phyloP scores from a whole-genome alignment of 116 monocot genomes.

The Thalassia testudinum region DNA sequence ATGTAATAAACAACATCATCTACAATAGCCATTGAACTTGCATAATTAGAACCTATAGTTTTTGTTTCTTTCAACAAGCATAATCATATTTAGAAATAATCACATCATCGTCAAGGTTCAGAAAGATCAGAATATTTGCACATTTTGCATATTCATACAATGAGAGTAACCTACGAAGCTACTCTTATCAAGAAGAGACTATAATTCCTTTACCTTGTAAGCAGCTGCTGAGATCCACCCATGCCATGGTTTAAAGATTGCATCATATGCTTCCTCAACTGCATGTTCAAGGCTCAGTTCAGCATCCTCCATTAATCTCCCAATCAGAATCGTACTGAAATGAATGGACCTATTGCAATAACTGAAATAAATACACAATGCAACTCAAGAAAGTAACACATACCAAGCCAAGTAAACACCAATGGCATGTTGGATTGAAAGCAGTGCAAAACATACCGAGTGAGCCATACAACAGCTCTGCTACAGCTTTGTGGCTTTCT shows the following conservation, averaged over 20 bases:
- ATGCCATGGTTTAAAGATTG: slow-evolving; percentile 75
- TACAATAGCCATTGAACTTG: no score
- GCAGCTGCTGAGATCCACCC: slow-evolving; percentile 94
- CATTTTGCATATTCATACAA: no score
- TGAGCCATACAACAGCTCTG: slow-evolving; percentile 67
- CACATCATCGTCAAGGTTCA: no score
- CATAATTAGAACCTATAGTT: no score
- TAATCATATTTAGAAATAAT: no score
- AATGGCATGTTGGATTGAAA: neutral
- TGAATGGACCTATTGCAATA: slow-evolving; percentile 40
- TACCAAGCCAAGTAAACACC: neutral
- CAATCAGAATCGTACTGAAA: slow-evolving; percentile 46
- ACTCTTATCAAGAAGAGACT: no score
- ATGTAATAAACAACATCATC: no score
- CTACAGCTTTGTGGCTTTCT: slow-evolving; percentile 47
- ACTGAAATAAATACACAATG: neutral
- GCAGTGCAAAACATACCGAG: slow-evolving; percentile 22
- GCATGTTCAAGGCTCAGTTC: slow-evolving; percentile 37
- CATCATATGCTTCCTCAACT: slow-evolving; percentile 64
- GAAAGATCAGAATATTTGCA: no score
- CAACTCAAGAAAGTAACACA: neutral
- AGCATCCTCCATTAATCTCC: slow-evolving; percentile 32
- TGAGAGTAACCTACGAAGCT: no score
- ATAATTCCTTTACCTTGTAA: slow-evolving; percentile 38
- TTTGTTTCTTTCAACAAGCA: no score